These are phyloP conservation scores for Phenoliferia sp. DNA, from an alignment of 1,284 basidiomycete genomes.

Conservation along the genomic window DNA sequence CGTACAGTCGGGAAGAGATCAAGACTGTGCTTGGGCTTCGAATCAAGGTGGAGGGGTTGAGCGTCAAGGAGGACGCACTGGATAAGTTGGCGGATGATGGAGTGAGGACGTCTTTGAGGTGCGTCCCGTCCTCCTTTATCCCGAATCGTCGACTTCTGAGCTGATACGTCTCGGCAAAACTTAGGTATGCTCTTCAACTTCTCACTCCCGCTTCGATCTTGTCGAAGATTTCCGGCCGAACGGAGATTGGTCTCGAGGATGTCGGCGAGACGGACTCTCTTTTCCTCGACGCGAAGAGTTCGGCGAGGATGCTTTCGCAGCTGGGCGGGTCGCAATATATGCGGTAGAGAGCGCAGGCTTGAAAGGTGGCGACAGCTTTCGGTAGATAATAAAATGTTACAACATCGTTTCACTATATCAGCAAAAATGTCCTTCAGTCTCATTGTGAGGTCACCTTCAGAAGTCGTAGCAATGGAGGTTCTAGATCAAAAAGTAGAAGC, in stretches of 20 bases:
- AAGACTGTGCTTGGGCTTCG: constrained; percentile 80
- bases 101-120: constrained; percentile 77
- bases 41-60: constrained; percentile 78
- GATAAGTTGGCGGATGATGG: constrained; percentile 79
- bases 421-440: too few species aligned
- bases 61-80: constrained; percentile 69
- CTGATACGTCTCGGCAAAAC: background rate
- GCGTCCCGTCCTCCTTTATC: constrained; percentile 70
- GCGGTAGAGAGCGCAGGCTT: constrained; percentile 5
- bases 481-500: too few species aligned
- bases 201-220: constrained; percentile 90
- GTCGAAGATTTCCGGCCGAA: constrained; percentile 66
- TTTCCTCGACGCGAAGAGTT: constrained; percentile 81
- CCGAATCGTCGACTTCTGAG: constrained; percentile 65
- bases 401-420: too few species aligned
- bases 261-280: constrained; percentile 76
- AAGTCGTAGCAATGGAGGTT: too few species aligned
- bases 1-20: constrained; percentile 79
- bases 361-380: too few species aligned
- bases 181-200: constrained; percentile 84
- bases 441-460: too few species aligned
- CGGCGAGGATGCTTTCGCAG: constrained; percentile 21
- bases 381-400: too few species aligned
- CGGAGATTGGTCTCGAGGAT: constrained; percentile 78
- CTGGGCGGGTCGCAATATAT: constrained; percentile 25